These are phyloP conservation scores for Aureoboletus auriporus DNA, from an alignment of 768 basidiomycete genomes.

Conservation along the genomic window DNA sequence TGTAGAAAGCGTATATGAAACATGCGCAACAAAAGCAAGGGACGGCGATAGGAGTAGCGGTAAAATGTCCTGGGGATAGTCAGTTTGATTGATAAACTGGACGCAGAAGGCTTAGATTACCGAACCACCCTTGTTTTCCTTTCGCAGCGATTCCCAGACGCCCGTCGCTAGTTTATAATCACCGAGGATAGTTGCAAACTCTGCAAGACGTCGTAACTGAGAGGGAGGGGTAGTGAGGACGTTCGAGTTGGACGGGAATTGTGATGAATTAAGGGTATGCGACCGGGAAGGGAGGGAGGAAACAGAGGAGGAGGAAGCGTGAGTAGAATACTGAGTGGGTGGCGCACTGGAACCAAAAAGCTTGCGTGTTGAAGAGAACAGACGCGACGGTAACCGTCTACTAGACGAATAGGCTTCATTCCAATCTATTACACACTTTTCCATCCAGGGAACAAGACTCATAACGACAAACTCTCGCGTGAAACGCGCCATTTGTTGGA, in stretches of 20 bases:
- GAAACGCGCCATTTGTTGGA: slow-evolving; percentile 70
- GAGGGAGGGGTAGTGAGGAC: slow-evolving; percentile 41
- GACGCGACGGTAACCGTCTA: slow-evolving; percentile 71
- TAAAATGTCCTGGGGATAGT: slow-evolving; percentile 65
- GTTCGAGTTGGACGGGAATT: slow-evolving; percentile 17
- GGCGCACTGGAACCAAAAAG: slow-evolving; percentile 67
- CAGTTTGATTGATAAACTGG: slow-evolving; percentile 5
- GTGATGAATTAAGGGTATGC: slow-evolving; percentile 35
- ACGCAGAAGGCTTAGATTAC: slow-evolving; percentile 36
- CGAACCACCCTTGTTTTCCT: slow-evolving; percentile 84
- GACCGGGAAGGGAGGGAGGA: slow-evolving; percentile 35
- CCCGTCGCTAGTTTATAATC: slow-evolving; percentile 80
- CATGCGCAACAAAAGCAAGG: slow-evolving; percentile 56
- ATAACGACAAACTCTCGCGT: slow-evolving; percentile 84
- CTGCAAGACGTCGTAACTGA: slow-evolving; percentile 85
- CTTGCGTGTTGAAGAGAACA: slow-evolving; percentile 84
- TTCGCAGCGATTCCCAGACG: slow-evolving; percentile 84
- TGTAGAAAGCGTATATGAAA: slow-evolving; percentile 51
- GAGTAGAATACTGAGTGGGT: slow-evolving; percentile 40
- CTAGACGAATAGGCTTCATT: slow-evolving; percentile 84
- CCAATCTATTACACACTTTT: slow-evolving; percentile 89
- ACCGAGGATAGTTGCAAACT: slow-evolving; percentile 90
- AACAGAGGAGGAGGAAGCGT: slow-evolving; percentile 36
- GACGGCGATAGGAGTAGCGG: slow-evolving; percentile 70
- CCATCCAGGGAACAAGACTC: slow-evolving; percentile 96